Base-by-base conservation (phyloP, 352 stramenopile species). In the Blastocystis sp. region DNA sequence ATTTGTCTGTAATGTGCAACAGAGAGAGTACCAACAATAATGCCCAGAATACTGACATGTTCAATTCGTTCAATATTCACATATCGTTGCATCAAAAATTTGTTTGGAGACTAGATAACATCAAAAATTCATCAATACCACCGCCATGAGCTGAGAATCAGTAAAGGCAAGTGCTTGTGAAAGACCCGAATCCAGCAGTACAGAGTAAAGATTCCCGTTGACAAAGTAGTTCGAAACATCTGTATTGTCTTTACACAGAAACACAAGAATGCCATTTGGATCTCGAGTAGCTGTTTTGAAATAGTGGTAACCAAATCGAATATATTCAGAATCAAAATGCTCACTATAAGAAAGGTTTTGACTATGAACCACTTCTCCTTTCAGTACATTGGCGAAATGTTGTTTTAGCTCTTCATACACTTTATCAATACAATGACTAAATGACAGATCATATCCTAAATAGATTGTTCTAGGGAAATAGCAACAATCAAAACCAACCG, bases 1-100 rank as follows among this genome's bases (percentile, higher is more conserved):
- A 73, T 73, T n/a, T 73, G 32, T 7, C 24, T 19, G 24, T 73
- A 73, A 14, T 39, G 61, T 24, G 43, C 16, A 9, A 73, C 61
- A 0, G 61, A 73, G 32, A 73, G 61, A 29, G 61, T 73, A 12
- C 61, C 61, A 29, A 73, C 6, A 7, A 73, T 39, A 5, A 73
- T 37, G 43, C 61, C 61, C 14, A 73, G 16, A 9, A 73, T 46
- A 9, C 24, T 39, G 9, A 37, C 9, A 37, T 37, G 16, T n/a
- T 73, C 61, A 9, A 73, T 16, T 7, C 61, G 61, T 39, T 73
- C 61, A 9, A 73, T 37, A 29, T 73, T 73, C 61, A 73, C 61
- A 0, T 73, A 73, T 19, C 61, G 61, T n/a, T 73, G 61, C 61
- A 73, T 73, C 32, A 73, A 37, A n/a, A 73, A 73, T 29, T 37